Conservation (phyloP, 192 early-diverging fungal genomes). For the Backusella luteola region DNA sequence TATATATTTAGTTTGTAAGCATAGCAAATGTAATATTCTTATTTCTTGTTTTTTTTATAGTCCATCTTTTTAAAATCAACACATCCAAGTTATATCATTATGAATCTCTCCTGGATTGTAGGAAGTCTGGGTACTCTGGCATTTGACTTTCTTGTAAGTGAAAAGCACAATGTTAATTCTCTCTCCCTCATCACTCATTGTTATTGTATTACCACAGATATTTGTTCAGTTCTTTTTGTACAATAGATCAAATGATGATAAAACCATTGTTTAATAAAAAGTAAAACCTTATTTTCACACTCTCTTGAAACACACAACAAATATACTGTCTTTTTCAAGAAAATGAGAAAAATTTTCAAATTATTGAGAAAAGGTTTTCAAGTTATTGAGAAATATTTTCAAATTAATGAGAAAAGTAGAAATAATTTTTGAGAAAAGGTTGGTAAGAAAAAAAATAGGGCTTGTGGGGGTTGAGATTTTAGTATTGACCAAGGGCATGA, state of each 20-base stretch:
- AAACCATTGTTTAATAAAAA: not conserved
- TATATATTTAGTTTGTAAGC: not conserved
- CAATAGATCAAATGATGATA: not conserved
- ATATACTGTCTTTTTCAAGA: too few species aligned
- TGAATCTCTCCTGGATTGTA: conserved; percentile 75
- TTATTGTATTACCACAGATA: conserved; percentile 36
- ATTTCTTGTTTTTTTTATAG: conserved; percentile 15
- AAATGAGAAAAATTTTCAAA: too few species aligned
- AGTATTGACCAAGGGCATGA: too few species aligned
- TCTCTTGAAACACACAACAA: not conserved
- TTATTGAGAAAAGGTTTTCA: too few species aligned
- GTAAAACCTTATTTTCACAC: not conserved
- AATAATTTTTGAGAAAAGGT: too few species aligned
- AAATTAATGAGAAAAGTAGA: too few species aligned
- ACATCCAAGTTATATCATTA: conserved; percentile 59
- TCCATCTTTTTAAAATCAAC: conserved; percentile 78
- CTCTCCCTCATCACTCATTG: not conserved
- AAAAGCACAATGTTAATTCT: not conserved
- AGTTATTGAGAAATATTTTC: too few species aligned
- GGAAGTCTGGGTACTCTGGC: conserved; percentile 72
- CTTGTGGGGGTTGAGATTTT: too few species aligned
- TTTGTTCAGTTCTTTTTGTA: conserved; percentile 71
- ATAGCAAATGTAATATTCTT: not conserved
- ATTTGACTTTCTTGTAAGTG: conserved; percentile 71
- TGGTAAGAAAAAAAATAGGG: too few species aligned